These are phyloP conservation scores for Aquilaria yunnanensis DNA, from an alignment of 345 rosid genomes.

Conservation along the genomic window DNA sequence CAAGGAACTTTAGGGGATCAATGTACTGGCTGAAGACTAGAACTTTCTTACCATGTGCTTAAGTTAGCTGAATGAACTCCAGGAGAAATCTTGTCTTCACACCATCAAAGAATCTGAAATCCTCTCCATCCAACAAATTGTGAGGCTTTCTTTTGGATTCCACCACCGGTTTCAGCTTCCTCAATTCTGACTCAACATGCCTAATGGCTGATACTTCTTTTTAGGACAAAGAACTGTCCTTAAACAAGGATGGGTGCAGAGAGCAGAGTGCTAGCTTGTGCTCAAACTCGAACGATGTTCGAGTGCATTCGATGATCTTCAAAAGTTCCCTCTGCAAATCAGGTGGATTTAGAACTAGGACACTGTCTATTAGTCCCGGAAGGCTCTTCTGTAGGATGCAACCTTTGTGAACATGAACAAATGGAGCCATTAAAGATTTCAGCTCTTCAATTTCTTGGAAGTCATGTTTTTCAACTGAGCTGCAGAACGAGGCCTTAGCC, in stretches of 20 bases:
- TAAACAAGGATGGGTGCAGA: constrained; percentile 53
- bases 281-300: constrained; percentile 19
- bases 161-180: too few species aligned
- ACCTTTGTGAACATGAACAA: constrained; percentile 47
- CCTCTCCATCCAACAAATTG: not conserved
- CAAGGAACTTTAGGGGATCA: constrained; percentile 39
- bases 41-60: constrained; percentile 44
- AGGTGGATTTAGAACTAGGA: constrained; percentile 25
- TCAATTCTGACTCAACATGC: not conserved
- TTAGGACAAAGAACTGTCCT: constrained; percentile 9
- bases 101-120: constrained; percentile 32
- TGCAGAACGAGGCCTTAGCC: constrained; percentile 7
- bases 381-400: constrained; percentile 35
- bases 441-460: constrained; percentile 18
- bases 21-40: constrained; percentile 63
- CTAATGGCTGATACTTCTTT: constrained; percentile 11
- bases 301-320: constrained; percentile 10
- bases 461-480: constrained; percentile 4
- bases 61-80: constrained; percentile 42
- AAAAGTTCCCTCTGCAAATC: constrained; percentile 25
- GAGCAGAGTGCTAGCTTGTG: constrained; percentile 35
- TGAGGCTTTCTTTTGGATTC: not conserved
- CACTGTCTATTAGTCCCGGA: constrained; percentile 35
- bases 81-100: constrained; percentile 52
- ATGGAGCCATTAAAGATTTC: constrained; percentile 24